These are phyloP conservation scores for Lithospermum erythrorhizon DNA, from an alignment of 257 asterid genomes.

Conservation along the genomic window DNA sequence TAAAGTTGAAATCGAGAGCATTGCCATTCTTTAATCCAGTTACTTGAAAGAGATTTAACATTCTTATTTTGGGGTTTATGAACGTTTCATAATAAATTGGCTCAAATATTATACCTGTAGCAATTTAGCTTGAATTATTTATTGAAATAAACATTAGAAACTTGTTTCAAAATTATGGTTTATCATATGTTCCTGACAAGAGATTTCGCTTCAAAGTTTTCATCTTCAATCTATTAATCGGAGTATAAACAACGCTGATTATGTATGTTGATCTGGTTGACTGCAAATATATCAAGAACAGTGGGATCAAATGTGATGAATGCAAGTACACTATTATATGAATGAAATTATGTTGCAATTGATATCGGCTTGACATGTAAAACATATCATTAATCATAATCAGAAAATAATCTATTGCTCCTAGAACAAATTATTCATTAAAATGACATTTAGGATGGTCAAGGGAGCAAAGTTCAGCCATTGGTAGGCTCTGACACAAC, in stretches of 20 bases:
- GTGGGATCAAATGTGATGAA: too few species aligned
- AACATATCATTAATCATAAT: too few species aligned
- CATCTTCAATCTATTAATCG: too few species aligned
- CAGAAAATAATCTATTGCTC: background rate
- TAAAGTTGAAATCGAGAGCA: constrained; percentile 77
- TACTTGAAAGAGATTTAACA: background rate
- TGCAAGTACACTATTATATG: too few species aligned
- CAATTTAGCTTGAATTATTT: background rate
- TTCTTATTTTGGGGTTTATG: background rate
- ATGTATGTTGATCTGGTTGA: too few species aligned
- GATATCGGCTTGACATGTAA: too few species aligned
- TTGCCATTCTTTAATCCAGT: constrained; percentile 40
- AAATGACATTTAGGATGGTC: background rate
- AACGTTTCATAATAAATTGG: background rate
- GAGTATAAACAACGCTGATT: too few species aligned
- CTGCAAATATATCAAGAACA: too few species aligned
- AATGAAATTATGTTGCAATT: too few species aligned
- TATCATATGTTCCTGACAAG: background rate
- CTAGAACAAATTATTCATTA: too few species aligned
- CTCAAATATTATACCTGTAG: background rate
- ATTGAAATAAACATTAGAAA: too few species aligned
- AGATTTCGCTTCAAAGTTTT: background rate
- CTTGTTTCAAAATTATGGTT: background rate
- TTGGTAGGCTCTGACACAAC: too few species aligned
- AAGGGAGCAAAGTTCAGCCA: background rate